Percentiles rank a stretch among this genome's conserved stretches.
Conservation (phyloP, 148 eudicot species). For the Arctostaphylos glauca region DNA sequence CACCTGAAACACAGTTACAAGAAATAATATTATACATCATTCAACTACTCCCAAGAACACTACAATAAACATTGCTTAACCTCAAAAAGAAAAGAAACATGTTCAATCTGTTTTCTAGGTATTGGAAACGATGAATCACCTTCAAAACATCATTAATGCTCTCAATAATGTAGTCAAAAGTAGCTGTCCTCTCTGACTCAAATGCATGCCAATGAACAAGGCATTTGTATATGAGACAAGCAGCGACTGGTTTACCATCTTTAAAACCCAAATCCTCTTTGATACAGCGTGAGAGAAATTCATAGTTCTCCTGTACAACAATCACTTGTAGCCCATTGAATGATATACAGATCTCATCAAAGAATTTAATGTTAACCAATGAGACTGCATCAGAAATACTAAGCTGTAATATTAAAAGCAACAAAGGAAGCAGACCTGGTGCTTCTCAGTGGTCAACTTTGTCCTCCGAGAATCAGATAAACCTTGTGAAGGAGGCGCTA, state of each 20-base stretch:
- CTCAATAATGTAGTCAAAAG: conserved; percentile 88
- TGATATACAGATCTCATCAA: background rate
- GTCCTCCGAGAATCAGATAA: conserved; percentile 73
- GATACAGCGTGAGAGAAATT: conserved; percentile 77
- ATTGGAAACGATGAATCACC: conserved; percentile 37
- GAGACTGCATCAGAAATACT: background rate
- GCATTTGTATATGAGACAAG: conserved; percentile 88
- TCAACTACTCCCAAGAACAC: background rate
- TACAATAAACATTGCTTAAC: background rate
- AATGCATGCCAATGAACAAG: conserved; percentile 95
- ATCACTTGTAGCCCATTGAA: conserved; percentile 12
- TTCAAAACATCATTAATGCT: conserved; percentile 72
- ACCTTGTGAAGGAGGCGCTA: conserved; percentile 53
- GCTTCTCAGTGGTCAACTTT: conserved; percentile 66
- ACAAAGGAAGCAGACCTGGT: conserved; percentile 54
- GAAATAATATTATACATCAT: background rate
- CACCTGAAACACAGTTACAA: conserved; percentile 41
- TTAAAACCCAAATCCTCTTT: conserved; percentile 90
- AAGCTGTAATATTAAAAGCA: background rate
- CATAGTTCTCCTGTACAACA: conserved; percentile 68
- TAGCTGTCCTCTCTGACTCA: conserved; percentile 94
- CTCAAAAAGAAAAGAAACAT: conserved; percentile 10
- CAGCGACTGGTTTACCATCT: conserved; percentile 92
- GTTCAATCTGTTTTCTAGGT: background rate
- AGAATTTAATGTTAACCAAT: conserved; percentile 2